These are phyloP conservation scores for Suhomyces sp. DNA, from an alignment of 805 yeast genomes.

Conservation along the genomic window DNA sequence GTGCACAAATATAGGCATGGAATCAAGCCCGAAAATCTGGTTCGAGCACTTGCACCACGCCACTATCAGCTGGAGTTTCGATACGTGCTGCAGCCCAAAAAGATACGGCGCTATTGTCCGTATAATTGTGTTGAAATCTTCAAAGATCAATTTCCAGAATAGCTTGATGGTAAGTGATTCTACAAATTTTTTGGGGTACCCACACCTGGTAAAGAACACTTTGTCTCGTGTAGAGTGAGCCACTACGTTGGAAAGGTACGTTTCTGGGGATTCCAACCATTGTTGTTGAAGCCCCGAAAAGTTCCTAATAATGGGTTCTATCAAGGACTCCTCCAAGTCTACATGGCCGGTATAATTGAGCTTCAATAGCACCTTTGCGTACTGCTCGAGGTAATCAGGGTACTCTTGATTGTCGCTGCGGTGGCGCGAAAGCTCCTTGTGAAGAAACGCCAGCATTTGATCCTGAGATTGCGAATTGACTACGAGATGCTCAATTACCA, in stretches of 20 bases:
- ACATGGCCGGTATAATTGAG: constrained; percentile 17
- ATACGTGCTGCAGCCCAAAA: constrained; percentile 5
- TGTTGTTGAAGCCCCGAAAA: constrained; percentile 14
- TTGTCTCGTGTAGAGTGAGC: constrained; percentile 10
- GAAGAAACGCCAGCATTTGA: constrained; percentile 11
- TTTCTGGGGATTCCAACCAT: constrained; percentile 14
- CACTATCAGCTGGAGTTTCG: constrained; percentile 1
- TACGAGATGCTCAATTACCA: constrained; percentile 17
- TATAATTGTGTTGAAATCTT: constrained; percentile 21
- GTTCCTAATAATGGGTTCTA: constrained; percentile 11
- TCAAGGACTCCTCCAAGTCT: constrained; percentile 9
- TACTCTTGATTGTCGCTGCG: constrained; percentile 7
- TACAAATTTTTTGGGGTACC: constrained; percentile 13
- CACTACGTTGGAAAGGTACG: constrained; percentile 11
- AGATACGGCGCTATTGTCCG: constrained; percentile 19
- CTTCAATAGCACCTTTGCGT: constrained; percentile 19
- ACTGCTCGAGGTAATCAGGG: constrained; percentile 6
- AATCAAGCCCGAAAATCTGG: constrained; percentile 17
- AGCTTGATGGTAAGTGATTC: constrained; percentile 19
- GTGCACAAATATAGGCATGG: constrained; percentile 16
- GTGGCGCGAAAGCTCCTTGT: constrained; percentile 6
- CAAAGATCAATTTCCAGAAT: constrained; percentile 31
- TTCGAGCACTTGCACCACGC: constrained; percentile 1
- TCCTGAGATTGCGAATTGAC: background rate
- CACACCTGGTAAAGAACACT: constrained; percentile 10